A percentile compares a stretch with the other conserved stretches of the same genome.
Conservation (phyloP, 2,329 filamentous ascomycete species). For the Tolypocladium tropicale region DNA sequence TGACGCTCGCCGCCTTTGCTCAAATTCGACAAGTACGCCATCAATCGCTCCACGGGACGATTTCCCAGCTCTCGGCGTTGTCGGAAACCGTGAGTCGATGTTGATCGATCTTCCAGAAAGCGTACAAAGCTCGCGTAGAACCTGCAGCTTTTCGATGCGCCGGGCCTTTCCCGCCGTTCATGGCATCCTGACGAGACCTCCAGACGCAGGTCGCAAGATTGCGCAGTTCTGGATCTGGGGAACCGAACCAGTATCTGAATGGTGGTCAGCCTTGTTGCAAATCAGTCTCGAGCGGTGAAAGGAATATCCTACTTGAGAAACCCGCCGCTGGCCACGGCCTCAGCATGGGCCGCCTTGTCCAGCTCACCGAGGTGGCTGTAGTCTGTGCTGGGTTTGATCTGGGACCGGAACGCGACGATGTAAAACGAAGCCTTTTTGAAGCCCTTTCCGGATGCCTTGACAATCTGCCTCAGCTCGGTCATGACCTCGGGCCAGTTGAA, state of each 20-base stretch:
- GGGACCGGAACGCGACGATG: constrained; percentile 74
- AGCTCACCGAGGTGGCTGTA: constrained; percentile 58
- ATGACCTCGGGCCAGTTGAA: constrained; percentile 71
- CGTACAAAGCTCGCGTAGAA: constrained; percentile 51
- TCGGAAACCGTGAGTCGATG: constrained; percentile 59
- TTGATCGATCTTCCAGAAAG: constrained; percentile 61
- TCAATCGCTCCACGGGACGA: constrained; percentile 42
- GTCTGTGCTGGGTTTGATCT: constrained; percentile 56
- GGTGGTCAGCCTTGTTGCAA: constrained; percentile 9
- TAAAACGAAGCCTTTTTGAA: constrained; percentile 65
- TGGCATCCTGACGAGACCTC: constrained; percentile 49
- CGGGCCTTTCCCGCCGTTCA: constrained; percentile 46
- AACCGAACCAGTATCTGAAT: constrained; percentile 75
- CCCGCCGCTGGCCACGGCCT: constrained; percentile 70
- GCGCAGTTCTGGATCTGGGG: constrained; percentile 54
- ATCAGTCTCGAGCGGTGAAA: not conserved
- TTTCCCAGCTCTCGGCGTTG: constrained; percentile 51
- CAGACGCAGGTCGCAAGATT: constrained; percentile 77
- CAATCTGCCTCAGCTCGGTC: constrained; percentile 42
- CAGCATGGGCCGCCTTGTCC: constrained; percentile 69
- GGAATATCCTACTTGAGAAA: constrained; percentile 58
- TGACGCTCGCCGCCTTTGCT: not conserved
- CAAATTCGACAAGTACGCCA: not conserved
- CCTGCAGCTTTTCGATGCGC: constrained; percentile 57
- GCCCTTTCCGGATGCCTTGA: constrained; percentile 26